Evolutionary conservation across 257 asterid species (phyloP).

Genomic region (Echium plantagineum): DNA sequence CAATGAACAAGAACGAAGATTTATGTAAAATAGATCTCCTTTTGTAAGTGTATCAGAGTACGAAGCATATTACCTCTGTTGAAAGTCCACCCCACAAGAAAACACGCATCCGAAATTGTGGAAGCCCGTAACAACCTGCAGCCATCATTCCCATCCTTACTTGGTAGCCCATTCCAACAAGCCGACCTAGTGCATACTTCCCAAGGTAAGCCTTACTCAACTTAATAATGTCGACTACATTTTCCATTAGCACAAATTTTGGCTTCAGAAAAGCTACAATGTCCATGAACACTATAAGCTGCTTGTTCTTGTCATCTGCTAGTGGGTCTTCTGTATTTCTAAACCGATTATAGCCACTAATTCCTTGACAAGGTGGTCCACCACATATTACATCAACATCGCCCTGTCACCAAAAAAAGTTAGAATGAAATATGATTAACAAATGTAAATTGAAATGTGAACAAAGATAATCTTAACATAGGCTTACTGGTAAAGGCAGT

Average conservation of each 20-base stretch:
- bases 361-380: conserved; percentile 53
- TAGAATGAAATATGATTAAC: background rate
- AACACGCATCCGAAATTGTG: conserved; percentile 44
- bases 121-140: conserved; percentile 45
- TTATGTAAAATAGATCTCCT: too few species aligned
- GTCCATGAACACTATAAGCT: conserved; percentile 32
- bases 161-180: conserved; percentile 34
- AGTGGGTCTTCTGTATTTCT: conserved; percentile 25
- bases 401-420: conserved; percentile 15
- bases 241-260: conserved; percentile 34
- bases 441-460: background rate
- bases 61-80: conserved; percentile 17
- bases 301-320: conserved; percentile 30
- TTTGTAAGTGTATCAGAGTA: background rate
- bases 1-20: background rate
- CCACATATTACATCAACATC: conserved; percentile 44
- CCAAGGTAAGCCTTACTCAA: conserved; percentile 22
- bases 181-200: conserved; percentile 30
- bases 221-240: conserved; percentile 33
- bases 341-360: conserved; percentile 39
- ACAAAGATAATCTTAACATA: background rate
- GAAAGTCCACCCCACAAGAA: conserved; percentile 38
- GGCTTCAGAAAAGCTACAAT: conserved; percentile 29
- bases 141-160: conserved; percentile 38
- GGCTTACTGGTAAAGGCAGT: conserved; percentile 40